Evolutionary conservation across 805 yeast species (phyloP), one percentile per base, ranked within the genome.

Genomic region (Nakazawaea wickerhamii): DNA sequence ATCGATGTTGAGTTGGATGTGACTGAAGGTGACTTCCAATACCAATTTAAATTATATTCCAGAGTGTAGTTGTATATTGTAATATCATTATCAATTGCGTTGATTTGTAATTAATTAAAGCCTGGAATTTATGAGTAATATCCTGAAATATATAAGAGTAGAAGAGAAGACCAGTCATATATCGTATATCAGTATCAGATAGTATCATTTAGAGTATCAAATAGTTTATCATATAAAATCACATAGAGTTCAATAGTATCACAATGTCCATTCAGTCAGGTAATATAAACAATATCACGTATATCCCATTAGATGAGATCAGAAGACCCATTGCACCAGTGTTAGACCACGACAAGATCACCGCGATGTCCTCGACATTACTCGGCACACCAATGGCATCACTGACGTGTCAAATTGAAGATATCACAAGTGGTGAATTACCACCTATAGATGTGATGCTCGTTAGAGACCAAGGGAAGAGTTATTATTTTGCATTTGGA

Each of bases 301-400:
- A 73, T 41, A 67, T 87, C 8, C 95, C 95, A 2, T 63, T 87
- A 17, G 60, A 68, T 4, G 72, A 79, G 47, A 88, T 88, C 49
- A 70, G 76, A 39, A 68, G 96, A 47, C 96, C 96, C 8, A 87
- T 87, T 23, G 83, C 89, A 20, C 96, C 96, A 0, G 95, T 84
- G 1, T 65, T 88, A 22, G 95, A 87, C 53, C 60, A 72, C 48
- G 68, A 70, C 36, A 87, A 87, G 59, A 87, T 87, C 33, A 83
- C 79, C 37, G 74, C 91, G 5, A 87, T 87, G 96, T 81, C 74
- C 0, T 73, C 84, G 1, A 83, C 89, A 0, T 60, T 83, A 40
- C 67, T 72, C 5, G 90, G 90, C 0, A 50, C 48, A 0, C 90
- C 91, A 3, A 69, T 64, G 65, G 81, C 77, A 0, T 79, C 86